These are phyloP conservation scores for Angomonas deanei DNA, from an alignment of 208 protist genomes.

Conservation along the genomic window DNA sequence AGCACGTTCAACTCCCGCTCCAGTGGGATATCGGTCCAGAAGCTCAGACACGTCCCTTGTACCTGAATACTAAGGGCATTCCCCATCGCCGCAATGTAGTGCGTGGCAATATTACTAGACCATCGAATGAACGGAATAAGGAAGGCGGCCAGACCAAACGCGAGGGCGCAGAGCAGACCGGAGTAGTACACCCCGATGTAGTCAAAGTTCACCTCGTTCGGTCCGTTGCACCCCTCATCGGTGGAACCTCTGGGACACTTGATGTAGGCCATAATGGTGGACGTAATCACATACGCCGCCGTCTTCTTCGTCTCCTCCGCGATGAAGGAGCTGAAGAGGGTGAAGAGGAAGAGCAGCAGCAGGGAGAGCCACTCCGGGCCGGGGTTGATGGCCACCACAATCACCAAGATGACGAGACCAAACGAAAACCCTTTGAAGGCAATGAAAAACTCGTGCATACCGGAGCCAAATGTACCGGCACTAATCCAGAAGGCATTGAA, in stretches of 20 bases:
- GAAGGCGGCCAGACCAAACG: slow-evolving; percentile 72
- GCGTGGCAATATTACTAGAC: slow-evolving; percentile 72
- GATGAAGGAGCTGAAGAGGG: slow-evolving; percentile 69
- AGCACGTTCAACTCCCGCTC: slow-evolving; percentile 86
- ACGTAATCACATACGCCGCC: slow-evolving; percentile 73
- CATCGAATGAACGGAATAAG: slow-evolving; percentile 84
- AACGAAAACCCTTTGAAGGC: slow-evolving; percentile 79
- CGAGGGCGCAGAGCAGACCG: slow-evolving; percentile 63
- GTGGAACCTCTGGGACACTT: slow-evolving; percentile 34
- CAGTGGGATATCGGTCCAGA: slow-evolving; percentile 67
- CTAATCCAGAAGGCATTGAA: slow-evolving; percentile 89
- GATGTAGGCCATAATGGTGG: slow-evolving; percentile 81
- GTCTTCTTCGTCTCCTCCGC: slow-evolving; percentile 87
- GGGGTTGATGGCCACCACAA: slow-evolving; percentile 58
- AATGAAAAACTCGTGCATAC: slow-evolving; percentile 70
- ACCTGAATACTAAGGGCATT: slow-evolving; percentile 84
- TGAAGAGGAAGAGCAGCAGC: slow-evolving; percentile 73
- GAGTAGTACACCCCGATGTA: slow-evolving; percentile 75
- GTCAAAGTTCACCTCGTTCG: slow-evolving; percentile 17
- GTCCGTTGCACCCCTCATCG: background rate
- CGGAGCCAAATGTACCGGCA: slow-evolving; percentile 82
- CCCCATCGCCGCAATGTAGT: slow-evolving; percentile 70
- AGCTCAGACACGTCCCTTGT: slow-evolving; percentile 78
- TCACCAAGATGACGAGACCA: slow-evolving; percentile 53
- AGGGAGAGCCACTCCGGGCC: slow-evolving; percentile 57